Percentiles rank a stretch among this genome's conserved stretches.
phyloP scores from a whole-genome alignment of 2,329 filamentous ascomycete species.

The Trichophyton simii region DNA sequence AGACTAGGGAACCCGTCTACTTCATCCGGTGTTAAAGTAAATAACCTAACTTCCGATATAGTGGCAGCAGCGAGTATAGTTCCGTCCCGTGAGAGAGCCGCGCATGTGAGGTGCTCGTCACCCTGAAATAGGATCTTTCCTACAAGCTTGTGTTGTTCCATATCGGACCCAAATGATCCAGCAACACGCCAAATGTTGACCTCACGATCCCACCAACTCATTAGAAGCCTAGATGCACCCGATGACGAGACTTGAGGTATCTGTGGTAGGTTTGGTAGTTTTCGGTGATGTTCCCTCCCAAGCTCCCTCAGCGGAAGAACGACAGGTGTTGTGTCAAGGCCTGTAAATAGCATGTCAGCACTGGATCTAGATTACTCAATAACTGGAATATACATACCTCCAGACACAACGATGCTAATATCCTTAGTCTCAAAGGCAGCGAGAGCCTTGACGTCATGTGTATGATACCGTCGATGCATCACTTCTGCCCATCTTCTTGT shows the following conservation, averaged over 20 bases:
- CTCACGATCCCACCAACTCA: constrained; percentile 87
- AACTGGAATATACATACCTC: constrained; percentile 45
- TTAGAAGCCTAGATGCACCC: constrained; percentile 57
- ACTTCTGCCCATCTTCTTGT: constrained; percentile 65
- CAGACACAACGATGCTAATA: constrained; percentile 79
- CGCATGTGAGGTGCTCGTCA: constrained; percentile 72
- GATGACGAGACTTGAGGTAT: constrained; percentile 61
- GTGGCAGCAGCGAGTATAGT: constrained; percentile 67
- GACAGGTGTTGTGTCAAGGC: constrained; percentile 72
- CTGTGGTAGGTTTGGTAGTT: constrained; percentile 74
- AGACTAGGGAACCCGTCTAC: constrained; percentile 42
- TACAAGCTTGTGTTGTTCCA: constrained; percentile 41
- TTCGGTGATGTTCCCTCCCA: constrained; percentile 67
- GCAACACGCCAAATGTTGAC: constrained; percentile 65
- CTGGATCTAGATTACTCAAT: background rate
- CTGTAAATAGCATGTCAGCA: constrained; percentile 33
- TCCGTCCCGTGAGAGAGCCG: constrained; percentile 58
- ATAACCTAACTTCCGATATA: constrained; percentile 60
- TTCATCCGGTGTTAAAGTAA: constrained; percentile 49
- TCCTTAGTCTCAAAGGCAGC: constrained; percentile 73
- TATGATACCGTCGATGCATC: constrained; percentile 76
- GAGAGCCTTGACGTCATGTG: constrained; percentile 91
- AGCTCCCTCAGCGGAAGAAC: constrained; percentile 68
- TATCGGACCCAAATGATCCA: constrained; percentile 34
- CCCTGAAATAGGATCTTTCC: constrained; percentile 54